phyloP scores from a whole-genome alignment of 768 basidiomycete species.

The Boletus sp. region DNA sequence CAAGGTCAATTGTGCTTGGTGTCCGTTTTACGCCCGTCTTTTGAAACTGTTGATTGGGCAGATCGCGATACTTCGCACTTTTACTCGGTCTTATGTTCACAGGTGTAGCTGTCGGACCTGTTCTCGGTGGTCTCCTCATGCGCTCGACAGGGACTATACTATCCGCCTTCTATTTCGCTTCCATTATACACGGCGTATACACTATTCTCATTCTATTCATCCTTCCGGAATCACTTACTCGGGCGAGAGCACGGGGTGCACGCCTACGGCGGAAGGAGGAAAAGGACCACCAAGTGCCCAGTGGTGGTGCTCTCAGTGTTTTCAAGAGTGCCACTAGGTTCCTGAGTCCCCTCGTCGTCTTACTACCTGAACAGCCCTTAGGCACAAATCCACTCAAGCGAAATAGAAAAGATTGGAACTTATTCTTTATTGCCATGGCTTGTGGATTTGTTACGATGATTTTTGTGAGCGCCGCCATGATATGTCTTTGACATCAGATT shows the following conservation, averaged over 20 bases:
- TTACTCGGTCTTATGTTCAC: constrained; percentile 64
- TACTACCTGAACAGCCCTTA: constrained; percentile 44
- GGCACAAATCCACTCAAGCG: constrained; percentile 40
- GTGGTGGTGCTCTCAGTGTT: not conserved
- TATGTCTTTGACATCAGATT: not conserved
- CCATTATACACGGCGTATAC: constrained; percentile 48
- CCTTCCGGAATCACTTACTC: constrained; percentile 77
- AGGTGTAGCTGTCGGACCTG: constrained; percentile 79
- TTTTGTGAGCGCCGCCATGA: constrained; percentile 39
- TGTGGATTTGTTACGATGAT: constrained; percentile 47
- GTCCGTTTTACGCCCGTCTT: not conserved
- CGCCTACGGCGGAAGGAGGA: constrained; percentile 12
- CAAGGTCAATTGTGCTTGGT: constrained; percentile 42
- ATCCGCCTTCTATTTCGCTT: constrained; percentile 71
- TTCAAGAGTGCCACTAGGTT: constrained; percentile 55
- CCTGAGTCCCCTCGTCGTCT: constrained; percentile 68
- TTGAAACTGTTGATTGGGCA: constrained; percentile 25
- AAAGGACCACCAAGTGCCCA: constrained; percentile 5
- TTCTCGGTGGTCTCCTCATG: constrained; percentile 66
- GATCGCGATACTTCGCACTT: constrained; percentile 65
- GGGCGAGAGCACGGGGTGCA: constrained; percentile 38
- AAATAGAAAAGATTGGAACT: constrained; percentile 58
- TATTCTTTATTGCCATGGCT: constrained; percentile 53
- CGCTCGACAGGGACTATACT: constrained; percentile 51
- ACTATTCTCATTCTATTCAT: constrained; percentile 51